A percentile compares a stretch with the other conserved stretches of the same genome.
These are phyloP conservation scores for Pleurotus tuber-regium DNA, from an alignment of 768 basidiomycete genomes.

Conservation along the genomic window DNA sequence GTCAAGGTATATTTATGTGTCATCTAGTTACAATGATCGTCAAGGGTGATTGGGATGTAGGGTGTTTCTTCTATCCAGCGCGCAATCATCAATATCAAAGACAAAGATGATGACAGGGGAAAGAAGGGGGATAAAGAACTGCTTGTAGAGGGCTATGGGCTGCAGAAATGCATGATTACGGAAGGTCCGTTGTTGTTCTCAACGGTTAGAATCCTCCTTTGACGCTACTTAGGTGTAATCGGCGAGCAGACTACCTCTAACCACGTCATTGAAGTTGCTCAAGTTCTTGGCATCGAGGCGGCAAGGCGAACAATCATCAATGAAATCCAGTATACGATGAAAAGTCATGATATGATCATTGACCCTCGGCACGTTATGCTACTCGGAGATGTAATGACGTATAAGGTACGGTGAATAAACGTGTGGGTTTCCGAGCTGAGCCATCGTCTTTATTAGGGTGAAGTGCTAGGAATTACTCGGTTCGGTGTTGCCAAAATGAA, in stretches of 20 bases:
- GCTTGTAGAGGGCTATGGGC: conserved; percentile 94
- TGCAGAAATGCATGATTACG: conserved; percentile 95
- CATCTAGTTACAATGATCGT: too few relatives aligned
- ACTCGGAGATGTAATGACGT: conserved; percentile 97
- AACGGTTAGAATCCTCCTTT: neutral
- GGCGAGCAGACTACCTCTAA: conserved; percentile 93
- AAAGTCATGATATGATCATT: conserved; percentile 95
- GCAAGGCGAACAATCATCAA: conserved; percentile 92
- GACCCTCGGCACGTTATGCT: conserved; percentile 99
- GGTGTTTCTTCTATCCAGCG: conserved; percentile 86
- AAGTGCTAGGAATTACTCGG: conserved; percentile 96
- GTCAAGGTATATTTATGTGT: conserved; percentile 65
- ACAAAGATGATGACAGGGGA: conserved; percentile 74
- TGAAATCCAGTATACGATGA: conserved; percentile 97
- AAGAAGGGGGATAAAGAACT: conserved; percentile 89
- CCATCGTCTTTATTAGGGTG: conserved; percentile 59
- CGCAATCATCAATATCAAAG: conserved; percentile 95
- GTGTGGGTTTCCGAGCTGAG: neutral
- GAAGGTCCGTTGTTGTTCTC: conserved; percentile 58
- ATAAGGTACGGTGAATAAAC: conserved; percentile 60
- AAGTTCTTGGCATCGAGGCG: conserved; percentile 98
- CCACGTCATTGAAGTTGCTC: conserved; percentile 93
- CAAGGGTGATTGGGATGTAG: too few relatives aligned
- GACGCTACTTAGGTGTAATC: conserved; percentile 64
- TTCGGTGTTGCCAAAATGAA: conserved; percentile 99